phyloP scores from a whole-genome alignment of 2,329 filamentous ascomycete species.

The Trichoderma harzianum region DNA sequence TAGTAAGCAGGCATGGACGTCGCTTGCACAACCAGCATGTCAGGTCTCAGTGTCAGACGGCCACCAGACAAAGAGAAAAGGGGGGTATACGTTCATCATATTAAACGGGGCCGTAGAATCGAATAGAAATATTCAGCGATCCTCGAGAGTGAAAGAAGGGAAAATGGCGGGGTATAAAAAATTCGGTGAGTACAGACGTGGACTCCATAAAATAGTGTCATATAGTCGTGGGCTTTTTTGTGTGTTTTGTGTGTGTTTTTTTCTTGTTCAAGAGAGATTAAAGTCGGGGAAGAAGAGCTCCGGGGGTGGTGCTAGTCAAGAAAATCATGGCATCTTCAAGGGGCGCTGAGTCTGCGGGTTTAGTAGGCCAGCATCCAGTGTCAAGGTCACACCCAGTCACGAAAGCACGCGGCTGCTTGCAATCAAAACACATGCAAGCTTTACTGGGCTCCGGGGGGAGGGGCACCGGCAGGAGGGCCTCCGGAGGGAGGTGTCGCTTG shows the following conservation, averaged over 20 bases:
- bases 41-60: constrained; percentile 6
- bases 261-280: constrained; percentile 20
- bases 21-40: neutral
- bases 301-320: constrained; percentile 31
- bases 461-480: constrained; percentile 36
- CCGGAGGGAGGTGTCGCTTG: constrained; percentile 34
- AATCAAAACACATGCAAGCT: constrained; percentile 20
- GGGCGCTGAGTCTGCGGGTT: constrained; percentile 22
- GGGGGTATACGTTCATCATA: constrained; percentile 24
- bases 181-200: constrained; percentile 33
- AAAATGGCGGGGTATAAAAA: constrained; percentile 15
- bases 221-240: constrained; percentile 23
- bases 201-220: constrained; percentile 30
- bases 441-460: constrained; percentile 39
- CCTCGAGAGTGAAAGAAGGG: constrained; percentile 25
- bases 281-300: neutral
- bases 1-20: constrained; percentile 5
- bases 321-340: constrained; percentile 33
- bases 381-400: constrained; percentile 21
- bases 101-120: constrained; percentile 19
- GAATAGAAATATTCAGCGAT: constrained; percentile 18
- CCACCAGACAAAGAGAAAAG: constrained; percentile 4
- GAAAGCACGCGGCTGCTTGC: constrained; percentile 16
- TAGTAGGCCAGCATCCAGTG: constrained; percentile 13
- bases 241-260: neutral